Evolutionary conservation across 1,284 basidiomycete species (phyloP), one percentile per base, ranked within the genome.

Genomic region (Moesziomyces sp.): DNA sequence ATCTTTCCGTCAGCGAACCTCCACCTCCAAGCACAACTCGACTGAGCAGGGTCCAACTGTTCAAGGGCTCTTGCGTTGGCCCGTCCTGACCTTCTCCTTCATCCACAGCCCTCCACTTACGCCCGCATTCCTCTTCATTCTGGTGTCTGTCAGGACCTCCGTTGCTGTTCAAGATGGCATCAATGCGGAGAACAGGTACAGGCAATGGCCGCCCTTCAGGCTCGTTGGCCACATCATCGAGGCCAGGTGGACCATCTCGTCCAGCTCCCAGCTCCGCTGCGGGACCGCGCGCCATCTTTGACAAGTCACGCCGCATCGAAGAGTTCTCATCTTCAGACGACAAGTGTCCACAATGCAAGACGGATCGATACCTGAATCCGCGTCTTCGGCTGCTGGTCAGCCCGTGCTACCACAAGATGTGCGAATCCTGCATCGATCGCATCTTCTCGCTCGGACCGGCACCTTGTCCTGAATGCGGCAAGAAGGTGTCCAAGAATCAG

Each of bases 321-420:
- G 79, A 81, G 60, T 81, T 76, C 52, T 76, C 75, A 30, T 80
- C 82, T 1, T 54, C 74, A 6, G 81, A 83, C 26, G 97, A 99
- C 85, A 91, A 93, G 83, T 99, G 97, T 86, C 96, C 97, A 1
- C 91, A 97, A 9, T 99, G 97, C 88, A 94, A 94, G 85, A 96
- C 93, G 40, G 97, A 99, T 83, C 87, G 97, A 60, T 98, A 97
- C 84, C 87, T 98, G 68, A 97, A 98, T 81, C 94, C 94, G 16
- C 94, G 94, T 79, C 87, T 99, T 26, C 90, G 96, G 45, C 87
- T 99, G 48, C 88, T 99, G 59, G 95, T 99, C 68, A 95, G 94
- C 81, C 82, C 80, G 89, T 99, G 97, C 85, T 99, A 98, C 85
- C 97, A 99, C 86, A 97, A 97, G 88, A 96, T 98, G 95, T 74